Evolutionary conservation across 2,329 filamentous ascomycete genomes (phyloP).

Genomic region (Pestalotiopsis sp.): DNA sequence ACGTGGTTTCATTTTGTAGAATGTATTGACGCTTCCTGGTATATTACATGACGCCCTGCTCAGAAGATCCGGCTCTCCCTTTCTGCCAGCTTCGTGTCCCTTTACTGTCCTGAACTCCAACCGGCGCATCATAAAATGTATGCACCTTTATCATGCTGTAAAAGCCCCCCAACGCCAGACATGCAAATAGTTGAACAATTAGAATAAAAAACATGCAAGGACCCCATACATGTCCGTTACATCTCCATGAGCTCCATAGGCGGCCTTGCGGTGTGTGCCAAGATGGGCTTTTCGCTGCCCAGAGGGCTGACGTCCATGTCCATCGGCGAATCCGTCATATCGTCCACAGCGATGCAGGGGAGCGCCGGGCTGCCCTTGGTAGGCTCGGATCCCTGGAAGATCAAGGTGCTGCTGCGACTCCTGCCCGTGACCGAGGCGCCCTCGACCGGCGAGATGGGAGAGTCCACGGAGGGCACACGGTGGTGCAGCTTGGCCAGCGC

Average conservation of each 20-base stretch:
- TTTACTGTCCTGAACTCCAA: not conserved
- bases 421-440: slow-evolving; percentile 38
- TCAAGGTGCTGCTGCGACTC: slow-evolving; percentile 66
- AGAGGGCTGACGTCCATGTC: slow-evolving; percentile 39
- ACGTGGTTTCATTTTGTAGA: not conserved
- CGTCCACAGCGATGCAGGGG: slow-evolving; percentile 69
- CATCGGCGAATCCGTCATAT: slow-evolving; percentile 62
- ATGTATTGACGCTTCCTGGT: not conserved
- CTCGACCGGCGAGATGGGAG: slow-evolving; percentile 43
- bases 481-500: slow-evolving; percentile 66
- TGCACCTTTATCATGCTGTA: not conserved
- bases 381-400: slow-evolving; percentile 64
- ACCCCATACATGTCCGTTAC: not conserved
- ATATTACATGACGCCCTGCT: not conserved
- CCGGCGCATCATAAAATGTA: not conserved
- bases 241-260: slow-evolving; percentile 66
- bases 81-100: not conserved
- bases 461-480: slow-evolving; percentile 28
- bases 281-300: slow-evolving; percentile 48
- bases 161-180: slow-evolving; percentile 7
- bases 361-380: slow-evolving; percentile 54
- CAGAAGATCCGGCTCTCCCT: not conserved
- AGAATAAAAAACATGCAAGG: not conserved
- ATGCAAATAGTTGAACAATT: not conserved
- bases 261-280: slow-evolving; percentile 64